These are phyloP conservation scores for Mycosphaerelloides madeirae DNA, from an alignment of 2,329 filamentous ascomycete species.

Conservation along the genomic window DNA sequence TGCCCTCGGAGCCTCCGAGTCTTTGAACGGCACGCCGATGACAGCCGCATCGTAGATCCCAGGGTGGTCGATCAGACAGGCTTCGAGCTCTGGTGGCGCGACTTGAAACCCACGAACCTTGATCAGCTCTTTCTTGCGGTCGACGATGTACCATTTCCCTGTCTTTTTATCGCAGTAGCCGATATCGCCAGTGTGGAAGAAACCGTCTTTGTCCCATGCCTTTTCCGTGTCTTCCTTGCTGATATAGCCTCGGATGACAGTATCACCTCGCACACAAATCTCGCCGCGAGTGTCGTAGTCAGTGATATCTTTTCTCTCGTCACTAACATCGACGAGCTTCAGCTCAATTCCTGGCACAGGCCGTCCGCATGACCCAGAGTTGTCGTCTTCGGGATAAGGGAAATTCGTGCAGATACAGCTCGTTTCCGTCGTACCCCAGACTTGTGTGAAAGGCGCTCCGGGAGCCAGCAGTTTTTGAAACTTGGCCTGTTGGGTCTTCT, in stretches of 20 bases:
- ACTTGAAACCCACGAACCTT: constrained; percentile 67
- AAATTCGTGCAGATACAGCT: constrained; percentile 62
- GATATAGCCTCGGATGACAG: constrained; percentile 74
- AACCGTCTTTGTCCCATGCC: constrained; percentile 62
- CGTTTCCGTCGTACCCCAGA: constrained; percentile 46
- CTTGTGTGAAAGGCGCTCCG: constrained; percentile 28
- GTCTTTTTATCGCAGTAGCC: constrained; percentile 72
- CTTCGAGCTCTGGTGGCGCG: constrained; percentile 76
- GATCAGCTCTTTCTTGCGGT: constrained; percentile 64
- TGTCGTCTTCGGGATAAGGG: constrained; percentile 58
- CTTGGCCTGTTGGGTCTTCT: constrained; percentile 64
- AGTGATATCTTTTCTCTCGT: constrained; percentile 57
- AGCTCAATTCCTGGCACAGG: constrained; percentile 61
- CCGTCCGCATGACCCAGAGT: constrained; percentile 66
- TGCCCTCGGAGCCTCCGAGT: constrained; percentile 61
- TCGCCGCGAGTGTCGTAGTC: constrained; percentile 72
- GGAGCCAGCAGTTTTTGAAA: constrained; percentile 57
- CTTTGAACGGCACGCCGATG: constrained; percentile 63
- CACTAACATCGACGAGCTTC: constrained; percentile 65
- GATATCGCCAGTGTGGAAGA: constrained; percentile 58
- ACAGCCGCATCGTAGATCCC: constrained; percentile 71
- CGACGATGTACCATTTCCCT: constrained; percentile 76
- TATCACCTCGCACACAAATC: constrained; percentile 69
- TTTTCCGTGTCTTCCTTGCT: constrained; percentile 60
- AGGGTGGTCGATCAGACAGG: constrained; percentile 68